These are phyloP conservation scores for Periconia sp. DNA, from an alignment of 2,329 filamentous ascomycete genomes.

Conservation along the genomic window DNA sequence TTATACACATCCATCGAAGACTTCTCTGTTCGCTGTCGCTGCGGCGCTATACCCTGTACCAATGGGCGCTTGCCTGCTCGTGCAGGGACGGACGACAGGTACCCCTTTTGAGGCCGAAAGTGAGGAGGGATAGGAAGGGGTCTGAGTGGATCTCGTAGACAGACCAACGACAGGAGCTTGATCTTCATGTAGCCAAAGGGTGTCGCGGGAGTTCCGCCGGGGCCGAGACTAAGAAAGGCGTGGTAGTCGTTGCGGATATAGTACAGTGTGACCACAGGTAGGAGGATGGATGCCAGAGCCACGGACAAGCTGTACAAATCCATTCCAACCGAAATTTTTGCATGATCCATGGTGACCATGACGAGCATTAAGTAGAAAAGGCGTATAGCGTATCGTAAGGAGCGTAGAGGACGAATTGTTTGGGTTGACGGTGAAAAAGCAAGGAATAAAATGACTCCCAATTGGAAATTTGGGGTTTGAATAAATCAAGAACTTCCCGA, in stretches of 20 bases:
- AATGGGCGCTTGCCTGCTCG: conserved; percentile 65
- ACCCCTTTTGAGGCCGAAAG: conserved; percentile 58
- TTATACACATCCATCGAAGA: conserved; percentile 55
- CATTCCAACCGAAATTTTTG: background rate
- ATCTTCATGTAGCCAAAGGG: conserved; percentile 72
- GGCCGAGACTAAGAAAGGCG: conserved; percentile 75
- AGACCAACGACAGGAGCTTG: conserved; percentile 71
- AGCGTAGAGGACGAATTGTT: no score
- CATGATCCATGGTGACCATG: background rate
- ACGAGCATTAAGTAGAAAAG: background rate
- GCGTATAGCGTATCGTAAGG: no score
- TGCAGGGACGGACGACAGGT: conserved; percentile 61
- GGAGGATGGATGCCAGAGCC: conserved; percentile 19
- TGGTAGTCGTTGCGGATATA: conserved; percentile 70
- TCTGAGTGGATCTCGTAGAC: conserved; percentile 68
- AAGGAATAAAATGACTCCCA: no score
- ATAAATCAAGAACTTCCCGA: no score
- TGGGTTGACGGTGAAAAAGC: no score
- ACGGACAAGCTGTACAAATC: conserved; percentile 18
- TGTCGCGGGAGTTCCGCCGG: conserved; percentile 77
- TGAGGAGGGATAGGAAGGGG: conserved; percentile 57
- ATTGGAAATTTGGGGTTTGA: no score
- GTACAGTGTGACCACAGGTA: conserved; percentile 31
- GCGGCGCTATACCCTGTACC: conserved; percentile 77
- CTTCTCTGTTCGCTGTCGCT: conserved; percentile 74